Evolutionary conservation across 2,329 filamentous ascomycete species (phyloP).

Genomic region (Colletotrichum australisinense): DNA sequence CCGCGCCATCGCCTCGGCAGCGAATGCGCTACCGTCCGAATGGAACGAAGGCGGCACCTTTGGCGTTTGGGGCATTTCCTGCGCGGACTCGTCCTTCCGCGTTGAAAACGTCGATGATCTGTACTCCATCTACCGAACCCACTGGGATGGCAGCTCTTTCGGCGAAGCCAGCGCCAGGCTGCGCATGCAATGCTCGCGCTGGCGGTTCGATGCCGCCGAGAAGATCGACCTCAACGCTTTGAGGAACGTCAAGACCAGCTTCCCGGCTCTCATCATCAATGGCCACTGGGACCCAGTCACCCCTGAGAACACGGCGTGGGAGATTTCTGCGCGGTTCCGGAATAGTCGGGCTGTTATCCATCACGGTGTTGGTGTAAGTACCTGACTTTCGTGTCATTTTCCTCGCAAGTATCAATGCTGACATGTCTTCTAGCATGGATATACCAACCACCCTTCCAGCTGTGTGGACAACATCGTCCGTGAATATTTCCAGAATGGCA

Average conservation of each 20-base stretch:
- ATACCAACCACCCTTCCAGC: not conserved
- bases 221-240: not conserved
- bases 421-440: not conserved
- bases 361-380: not conserved
- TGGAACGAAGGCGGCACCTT: not conserved
- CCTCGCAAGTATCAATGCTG: not conserved
- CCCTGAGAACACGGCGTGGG: not conserved
- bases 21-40: not conserved
- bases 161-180: not conserved
- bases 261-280: not conserved
- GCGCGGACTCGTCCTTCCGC: not conserved
- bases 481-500: not conserved
- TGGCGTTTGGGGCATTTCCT: not conserved
- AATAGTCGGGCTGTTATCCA: not conserved
- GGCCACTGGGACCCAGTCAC: not conserved
- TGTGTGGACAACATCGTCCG: not conserved
- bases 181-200: not conserved
- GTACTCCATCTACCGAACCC: not conserved
- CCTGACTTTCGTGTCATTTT: not conserved
- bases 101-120: not conserved
- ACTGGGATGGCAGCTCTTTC: not conserved
- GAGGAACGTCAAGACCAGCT: not conserved
- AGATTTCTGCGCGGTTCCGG: not conserved
- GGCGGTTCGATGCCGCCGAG: not conserved
- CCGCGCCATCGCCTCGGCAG: not conserved